A percentile compares a stretch with the other conserved stretches of the same genome.
Evolutionary conservation across 371 early-diverging fungal species (phyloP).

Genomic region (Actinomucor elegans): DNA sequence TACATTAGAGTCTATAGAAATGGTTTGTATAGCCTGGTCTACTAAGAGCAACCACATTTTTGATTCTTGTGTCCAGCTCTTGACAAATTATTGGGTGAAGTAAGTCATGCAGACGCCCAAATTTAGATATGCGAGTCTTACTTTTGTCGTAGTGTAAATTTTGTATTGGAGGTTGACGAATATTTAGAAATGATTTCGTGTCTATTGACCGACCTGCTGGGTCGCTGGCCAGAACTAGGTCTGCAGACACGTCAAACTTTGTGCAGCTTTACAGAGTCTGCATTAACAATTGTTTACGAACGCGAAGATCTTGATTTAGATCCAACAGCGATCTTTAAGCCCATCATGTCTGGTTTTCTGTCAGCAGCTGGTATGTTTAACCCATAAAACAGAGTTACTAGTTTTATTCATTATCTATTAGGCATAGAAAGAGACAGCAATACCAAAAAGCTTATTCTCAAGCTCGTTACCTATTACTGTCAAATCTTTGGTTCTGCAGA

Average conservation of each 20-base stretch:
- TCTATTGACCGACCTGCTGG: constrained; percentile 13
- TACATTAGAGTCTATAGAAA: background rate
- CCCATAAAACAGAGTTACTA: too few species aligned
- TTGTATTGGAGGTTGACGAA: constrained; percentile 2
- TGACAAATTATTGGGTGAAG: constrained; percentile 30
- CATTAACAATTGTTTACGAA: background rate
- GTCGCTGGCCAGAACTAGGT: constrained; percentile 22
- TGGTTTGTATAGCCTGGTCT: constrained; percentile 19
- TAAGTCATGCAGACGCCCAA: too few species aligned
- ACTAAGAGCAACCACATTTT: constrained; percentile 22
- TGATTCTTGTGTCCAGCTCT: constrained; percentile 20
- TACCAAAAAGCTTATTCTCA: constrained; percentile 21
- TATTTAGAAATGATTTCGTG: constrained; percentile 1
- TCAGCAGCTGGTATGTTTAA: constrained; percentile 14
- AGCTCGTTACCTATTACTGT: constrained; percentile 20
- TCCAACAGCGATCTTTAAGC: background rate
- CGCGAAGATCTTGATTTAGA: constrained; percentile 3
- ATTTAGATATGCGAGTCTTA: too few species aligned
- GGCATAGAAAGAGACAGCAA: constrained; percentile 26
- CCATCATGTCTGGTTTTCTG: constrained; percentile 9
- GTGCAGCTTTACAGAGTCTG: constrained; percentile 8
- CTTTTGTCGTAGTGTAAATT: constrained; percentile 11
- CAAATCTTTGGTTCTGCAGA: constrained; percentile 26
- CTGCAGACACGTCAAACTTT: constrained; percentile 15
- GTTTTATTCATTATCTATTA: background rate